Evolutionary conservation across 2,329 filamentous ascomycete species (phyloP).

Genomic region (Cladosporium sp.): DNA sequence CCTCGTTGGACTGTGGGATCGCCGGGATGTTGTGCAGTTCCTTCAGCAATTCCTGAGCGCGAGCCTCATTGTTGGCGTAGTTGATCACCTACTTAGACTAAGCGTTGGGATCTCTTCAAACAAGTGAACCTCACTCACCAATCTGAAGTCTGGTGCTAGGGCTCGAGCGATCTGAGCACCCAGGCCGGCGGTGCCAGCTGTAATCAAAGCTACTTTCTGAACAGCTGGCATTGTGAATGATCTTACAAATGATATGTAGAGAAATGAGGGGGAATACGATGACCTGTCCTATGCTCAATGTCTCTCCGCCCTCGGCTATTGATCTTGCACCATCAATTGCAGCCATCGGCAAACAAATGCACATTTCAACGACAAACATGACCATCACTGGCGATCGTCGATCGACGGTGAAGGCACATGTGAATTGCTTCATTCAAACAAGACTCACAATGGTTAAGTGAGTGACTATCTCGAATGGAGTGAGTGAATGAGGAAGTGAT

Average conservation of each 20-base stretch:
- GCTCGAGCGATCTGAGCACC: constrained; percentile 50
- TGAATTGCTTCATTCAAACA: background rate
- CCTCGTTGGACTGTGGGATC: constrained; percentile 19
- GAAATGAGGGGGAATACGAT: background rate
- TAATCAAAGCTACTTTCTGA: constrained; percentile 50
- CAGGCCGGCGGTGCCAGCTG: constrained; percentile 50
- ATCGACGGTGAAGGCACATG: background rate
- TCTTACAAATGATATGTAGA: background rate
- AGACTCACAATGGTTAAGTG: background rate
- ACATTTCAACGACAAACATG: background rate
- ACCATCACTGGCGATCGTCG: no score
- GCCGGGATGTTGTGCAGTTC: constrained; percentile 43
- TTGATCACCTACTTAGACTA: constrained; percentile 44
- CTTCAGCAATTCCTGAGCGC: constrained; percentile 42
- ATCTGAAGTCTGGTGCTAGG: constrained; percentile 48
- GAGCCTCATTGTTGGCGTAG: constrained; percentile 47
- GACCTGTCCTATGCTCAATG: background rate
- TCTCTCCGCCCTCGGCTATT: constrained; percentile 6
- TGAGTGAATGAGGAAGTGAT: background rate
- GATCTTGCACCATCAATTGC: background rate
- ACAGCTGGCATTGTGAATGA: constrained; percentile 34
- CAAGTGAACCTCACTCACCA: constrained; percentile 36
- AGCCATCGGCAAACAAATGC: background rate
- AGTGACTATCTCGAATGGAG: background rate
- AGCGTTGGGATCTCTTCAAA: background rate